These are phyloP conservation scores for Thyridium curvatum DNA, from an alignment of 2,329 filamentous ascomycete genomes.

Conservation along the genomic window DNA sequence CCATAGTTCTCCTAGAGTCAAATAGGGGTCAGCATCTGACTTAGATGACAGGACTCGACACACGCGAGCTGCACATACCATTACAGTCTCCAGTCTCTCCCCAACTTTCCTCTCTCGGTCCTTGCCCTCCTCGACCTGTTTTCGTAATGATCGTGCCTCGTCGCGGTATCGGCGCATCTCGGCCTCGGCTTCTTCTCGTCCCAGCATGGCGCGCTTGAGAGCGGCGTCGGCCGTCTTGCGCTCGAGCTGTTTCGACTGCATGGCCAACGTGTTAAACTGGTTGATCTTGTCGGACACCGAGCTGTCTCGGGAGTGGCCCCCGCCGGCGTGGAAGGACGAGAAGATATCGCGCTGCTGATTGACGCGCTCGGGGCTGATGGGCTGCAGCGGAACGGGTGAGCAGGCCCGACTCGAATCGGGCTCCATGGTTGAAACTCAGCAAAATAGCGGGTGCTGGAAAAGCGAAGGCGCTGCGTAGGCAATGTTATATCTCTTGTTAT, in stretches of 20 bases:
- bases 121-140: slow-evolving; percentile 57
- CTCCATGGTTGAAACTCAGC: slow-evolving; percentile 27
- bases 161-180: slow-evolving; percentile 59
- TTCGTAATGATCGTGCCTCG: slow-evolving; percentile 45
- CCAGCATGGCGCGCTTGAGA: slow-evolving; percentile 59
- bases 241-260: slow-evolving; percentile 54
- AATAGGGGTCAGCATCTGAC: slow-evolving; percentile 1
- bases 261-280: slow-evolving; percentile 65
- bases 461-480: background rate
- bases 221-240: slow-evolving; percentile 60
- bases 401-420: slow-evolving; percentile 40
- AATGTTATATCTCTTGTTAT: background rate
- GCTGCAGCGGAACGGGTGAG: slow-evolving; percentile 50
- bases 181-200: slow-evolving; percentile 65
- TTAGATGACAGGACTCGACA: slow-evolving; percentile 5
- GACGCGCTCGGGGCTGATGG: slow-evolving; percentile 57
- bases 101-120: slow-evolving; percentile 60
- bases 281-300: slow-evolving; percentile 63
- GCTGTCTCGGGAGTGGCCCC: slow-evolving; percentile 45
- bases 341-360: slow-evolving; percentile 40
- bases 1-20: slow-evolving; percentile 58
- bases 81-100: slow-evolving; percentile 61
- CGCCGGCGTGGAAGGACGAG: slow-evolving; percentile 16
- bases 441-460: too few relatives aligned
- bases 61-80: slow-evolving; percentile 45